A percentile compares a stretch with the other conserved stretches of the same genome.
These are phyloP conservation scores for Bacterosira constricta DNA, from an alignment of 108 stramenopile species.

Conservation along the genomic window DNA sequence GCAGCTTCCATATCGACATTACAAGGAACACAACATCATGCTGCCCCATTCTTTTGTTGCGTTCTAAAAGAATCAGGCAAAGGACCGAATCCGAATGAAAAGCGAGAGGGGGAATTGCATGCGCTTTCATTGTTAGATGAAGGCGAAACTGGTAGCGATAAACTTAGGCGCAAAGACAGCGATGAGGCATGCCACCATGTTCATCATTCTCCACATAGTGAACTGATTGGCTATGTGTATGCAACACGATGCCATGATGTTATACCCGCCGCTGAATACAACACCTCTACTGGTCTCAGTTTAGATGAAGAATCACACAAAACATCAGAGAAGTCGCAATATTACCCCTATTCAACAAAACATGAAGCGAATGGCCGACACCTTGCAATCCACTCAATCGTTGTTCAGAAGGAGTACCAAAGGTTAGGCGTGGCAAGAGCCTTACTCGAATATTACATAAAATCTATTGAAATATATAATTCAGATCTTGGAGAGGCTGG, in stretches of 20 bases:
- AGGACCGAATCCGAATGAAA: no score
- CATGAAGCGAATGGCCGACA: conserved; percentile 78
- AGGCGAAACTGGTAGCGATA: no score
- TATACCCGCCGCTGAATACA: conserved; percentile 4
- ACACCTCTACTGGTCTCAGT: neutral
- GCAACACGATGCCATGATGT: conserved; percentile 37
- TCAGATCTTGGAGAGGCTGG: conserved; percentile 18
- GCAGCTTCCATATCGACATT: conserved; percentile 83
- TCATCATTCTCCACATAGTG: conserved; percentile 19
- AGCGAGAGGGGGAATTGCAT: no score
- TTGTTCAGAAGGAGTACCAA: conserved; percentile 68
- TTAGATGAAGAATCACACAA: neutral
- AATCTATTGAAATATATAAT: conserved; percentile 39
- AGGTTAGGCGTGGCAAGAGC: conserved; percentile 56
- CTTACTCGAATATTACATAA: conserved; percentile 71
- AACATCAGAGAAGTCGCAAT: no score
- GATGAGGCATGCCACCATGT: conserved; percentile 38
- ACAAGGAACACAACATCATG: conserved; percentile 86
- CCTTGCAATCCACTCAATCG: conserved; percentile 89
- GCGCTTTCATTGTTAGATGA: no score
- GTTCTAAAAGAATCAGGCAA: no score
- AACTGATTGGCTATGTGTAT: conserved; percentile 38
- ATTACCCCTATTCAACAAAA: conserved; percentile 28
- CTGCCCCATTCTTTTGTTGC: conserved; percentile 82
- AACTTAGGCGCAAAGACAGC: no score